Evolutionary conservation across 305 asterid genomes (phyloP).

Genomic region (Andrographis paniculata): DNA sequence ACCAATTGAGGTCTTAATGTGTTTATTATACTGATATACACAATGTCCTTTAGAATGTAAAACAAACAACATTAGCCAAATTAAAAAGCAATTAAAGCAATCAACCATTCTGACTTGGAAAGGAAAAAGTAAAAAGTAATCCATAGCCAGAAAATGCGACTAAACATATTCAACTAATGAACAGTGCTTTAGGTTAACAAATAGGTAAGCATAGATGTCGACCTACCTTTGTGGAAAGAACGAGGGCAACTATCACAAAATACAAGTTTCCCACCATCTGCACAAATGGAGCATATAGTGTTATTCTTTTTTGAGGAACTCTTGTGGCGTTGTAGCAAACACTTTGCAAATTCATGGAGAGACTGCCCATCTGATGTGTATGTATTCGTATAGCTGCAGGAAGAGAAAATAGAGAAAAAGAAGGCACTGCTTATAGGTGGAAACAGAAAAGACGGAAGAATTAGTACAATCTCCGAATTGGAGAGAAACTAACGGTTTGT

Average conservation of each 20-base stretch:
- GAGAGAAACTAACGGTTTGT: constrained; percentile 76
- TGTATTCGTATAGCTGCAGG: constrained; percentile 82
- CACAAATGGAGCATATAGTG: constrained; percentile 92
- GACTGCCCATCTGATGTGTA: constrained; percentile 96
- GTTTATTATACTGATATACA: too few species aligned
- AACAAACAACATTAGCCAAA: too few species aligned
- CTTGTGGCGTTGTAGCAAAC: constrained; percentile 75
- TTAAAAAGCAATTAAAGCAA: too few species aligned
- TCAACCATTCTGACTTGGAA: too few species aligned
- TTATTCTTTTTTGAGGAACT: constrained; percentile 60
- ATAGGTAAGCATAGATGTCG: not conserved
- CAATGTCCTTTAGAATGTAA: too few species aligned
- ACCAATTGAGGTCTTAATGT: too few species aligned
- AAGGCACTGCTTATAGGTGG: constrained; percentile 4
- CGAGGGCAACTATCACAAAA: constrained; percentile 99
- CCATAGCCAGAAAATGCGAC: not conserved
- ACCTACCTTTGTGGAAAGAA: constrained; percentile 93
- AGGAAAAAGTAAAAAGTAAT: too few species aligned
- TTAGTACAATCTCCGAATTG: constrained; percentile 6
- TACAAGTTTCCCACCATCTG: constrained; percentile 97
- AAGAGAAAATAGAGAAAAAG: constrained; percentile 8
- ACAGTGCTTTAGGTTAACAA: not conserved
- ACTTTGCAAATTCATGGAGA: constrained; percentile 80
- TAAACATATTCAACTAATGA: not conserved
- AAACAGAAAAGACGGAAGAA: constrained; percentile 5